phyloP scores from a whole-genome alignment of 2,329 filamentous ascomycete species.

The Lachnellula occidentalis region DNA sequence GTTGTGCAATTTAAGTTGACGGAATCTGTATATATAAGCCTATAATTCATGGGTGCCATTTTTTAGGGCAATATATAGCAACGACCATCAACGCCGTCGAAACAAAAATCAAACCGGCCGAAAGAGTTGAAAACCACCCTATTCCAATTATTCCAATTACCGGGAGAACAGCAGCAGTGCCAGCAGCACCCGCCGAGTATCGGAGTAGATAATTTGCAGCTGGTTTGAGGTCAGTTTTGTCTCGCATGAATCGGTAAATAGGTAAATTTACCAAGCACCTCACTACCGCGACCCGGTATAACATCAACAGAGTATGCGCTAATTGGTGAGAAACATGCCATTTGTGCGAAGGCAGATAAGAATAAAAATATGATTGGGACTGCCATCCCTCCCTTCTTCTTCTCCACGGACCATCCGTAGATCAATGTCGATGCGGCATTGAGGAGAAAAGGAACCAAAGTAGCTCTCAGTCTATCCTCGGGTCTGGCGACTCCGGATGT shows the following conservation, averaged over 20 bases:
- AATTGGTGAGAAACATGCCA: neutral
- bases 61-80: neutral
- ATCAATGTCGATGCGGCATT: constrained; percentile 31
- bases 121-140: neutral
- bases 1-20: no score
- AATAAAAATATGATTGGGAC: constrained; percentile 28
- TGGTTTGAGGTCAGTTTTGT: neutral
- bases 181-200: neutral
- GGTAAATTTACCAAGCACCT: neutral
- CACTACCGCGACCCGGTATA: neutral
- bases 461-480: constrained; percentile 32
- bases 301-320: neutral
- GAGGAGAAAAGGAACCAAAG: constrained; percentile 28
- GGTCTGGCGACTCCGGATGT: constrained; percentile 29
- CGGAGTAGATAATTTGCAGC: neutral
- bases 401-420: constrained; percentile 35
- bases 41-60: neutral
- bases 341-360: neutral
- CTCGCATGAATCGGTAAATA: neutral
- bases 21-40: no score
- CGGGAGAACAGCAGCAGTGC: neutral
- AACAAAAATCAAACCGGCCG: neutral
- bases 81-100: neutral
- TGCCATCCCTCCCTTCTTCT: constrained; percentile 31
- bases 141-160: neutral